Evolutionary conservation across 768 basidiomycete genomes (phyloP).

Genomic region (Boletellus sp.): DNA sequence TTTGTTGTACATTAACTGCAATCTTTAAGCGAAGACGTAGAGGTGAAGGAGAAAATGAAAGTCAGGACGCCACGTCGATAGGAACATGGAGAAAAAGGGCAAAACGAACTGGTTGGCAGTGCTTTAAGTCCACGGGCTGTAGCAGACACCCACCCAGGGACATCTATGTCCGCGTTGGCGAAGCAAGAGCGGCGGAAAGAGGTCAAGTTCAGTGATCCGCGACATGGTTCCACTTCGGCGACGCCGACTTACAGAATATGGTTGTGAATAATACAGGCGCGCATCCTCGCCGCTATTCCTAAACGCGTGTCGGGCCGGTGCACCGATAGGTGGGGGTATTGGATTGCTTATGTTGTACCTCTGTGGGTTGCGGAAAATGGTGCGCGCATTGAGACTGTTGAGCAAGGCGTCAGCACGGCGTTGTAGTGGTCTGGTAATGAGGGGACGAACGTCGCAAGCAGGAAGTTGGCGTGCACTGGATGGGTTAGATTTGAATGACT

Average conservation of each 20-base stretch:
- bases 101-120: conserved; percentile 9
- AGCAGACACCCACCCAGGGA: not conserved
- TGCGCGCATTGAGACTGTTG: conserved; percentile 21
- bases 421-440: not conserved
- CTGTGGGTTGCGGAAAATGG: conserved; percentile 2
- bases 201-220: not conserved
- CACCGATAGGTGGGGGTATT: conserved; percentile 6
- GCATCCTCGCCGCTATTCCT: not conserved
- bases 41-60: too few species aligned
- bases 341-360: not conserved
- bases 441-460: conserved; percentile 23
- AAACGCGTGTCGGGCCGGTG: not conserved
- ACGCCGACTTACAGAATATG: conserved; percentile 1
- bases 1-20: conserved; percentile 19
- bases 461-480: conserved; percentile 25
- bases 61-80: not conserved
- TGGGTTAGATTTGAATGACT: too few species aligned
- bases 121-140: not conserved
- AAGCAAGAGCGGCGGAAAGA: not conserved
- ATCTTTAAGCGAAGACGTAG: conserved; percentile 1
- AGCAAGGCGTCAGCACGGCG: not conserved
- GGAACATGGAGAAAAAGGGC: not conserved
- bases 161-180: not conserved
- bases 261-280: not conserved
- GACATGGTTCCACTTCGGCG: not conserved